phyloP scores from a whole-genome alignment of 2,329 filamentous ascomycete genomes.

The Cercospora janseana region DNA sequence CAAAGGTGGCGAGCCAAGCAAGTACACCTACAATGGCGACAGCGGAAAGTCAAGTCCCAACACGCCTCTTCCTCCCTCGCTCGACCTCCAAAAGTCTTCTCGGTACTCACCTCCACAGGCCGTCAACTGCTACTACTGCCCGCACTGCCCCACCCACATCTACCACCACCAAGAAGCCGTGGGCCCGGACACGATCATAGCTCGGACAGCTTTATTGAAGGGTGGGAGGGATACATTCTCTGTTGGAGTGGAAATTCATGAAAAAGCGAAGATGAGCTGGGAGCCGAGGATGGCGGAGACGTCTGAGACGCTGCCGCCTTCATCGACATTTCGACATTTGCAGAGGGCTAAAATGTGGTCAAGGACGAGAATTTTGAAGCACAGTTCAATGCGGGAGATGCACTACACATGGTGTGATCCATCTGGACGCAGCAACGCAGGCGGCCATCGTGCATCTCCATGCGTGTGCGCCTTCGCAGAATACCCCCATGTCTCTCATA shows the following conservation, averaged over 20 bases:
- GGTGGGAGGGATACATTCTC: conserved; percentile 49
- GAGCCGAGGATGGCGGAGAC: conserved; percentile 53
- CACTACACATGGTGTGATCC: too few species aligned
- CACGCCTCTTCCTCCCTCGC: background rate
- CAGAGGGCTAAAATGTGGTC: too few species aligned
- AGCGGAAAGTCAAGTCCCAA: conserved; percentile 39
- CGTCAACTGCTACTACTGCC: conserved; percentile 59
- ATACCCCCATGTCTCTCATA: too few species aligned
- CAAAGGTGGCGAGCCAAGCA: conserved; percentile 48
- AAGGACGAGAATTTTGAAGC: too few species aligned
- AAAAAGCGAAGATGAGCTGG: conserved; percentile 53
- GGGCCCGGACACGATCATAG: conserved; percentile 52
- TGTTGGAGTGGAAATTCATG: conserved; percentile 55
- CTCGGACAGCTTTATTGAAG: conserved; percentile 51
- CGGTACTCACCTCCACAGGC: conserved; percentile 30
- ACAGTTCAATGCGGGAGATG: too few species aligned
- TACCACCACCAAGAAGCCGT: conserved; percentile 57
- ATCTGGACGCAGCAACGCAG: too few species aligned
- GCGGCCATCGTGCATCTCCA: too few species aligned
- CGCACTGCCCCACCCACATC: conserved; percentile 55
- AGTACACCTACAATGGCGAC: conserved; percentile 58
- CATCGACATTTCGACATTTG: too few species aligned
- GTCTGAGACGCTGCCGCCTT: conserved; percentile 48
- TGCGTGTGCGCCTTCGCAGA: too few species aligned
- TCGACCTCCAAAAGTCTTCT: background rate